These are phyloP conservation scores for Plenodomus lindquistii DNA, from an alignment of 2,329 filamentous ascomycete species.

Conservation along the genomic window DNA sequence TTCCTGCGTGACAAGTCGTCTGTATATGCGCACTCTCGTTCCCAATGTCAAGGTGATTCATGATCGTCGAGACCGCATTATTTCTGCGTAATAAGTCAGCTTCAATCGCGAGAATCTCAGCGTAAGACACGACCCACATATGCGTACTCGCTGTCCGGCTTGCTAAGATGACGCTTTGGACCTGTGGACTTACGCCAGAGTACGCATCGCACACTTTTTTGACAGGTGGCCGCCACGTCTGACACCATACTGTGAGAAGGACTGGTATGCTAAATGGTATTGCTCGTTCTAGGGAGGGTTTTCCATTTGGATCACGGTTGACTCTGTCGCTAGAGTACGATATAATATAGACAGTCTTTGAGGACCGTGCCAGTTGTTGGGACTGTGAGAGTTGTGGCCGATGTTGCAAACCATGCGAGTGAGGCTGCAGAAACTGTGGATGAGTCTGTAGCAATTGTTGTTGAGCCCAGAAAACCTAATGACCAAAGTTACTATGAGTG, in stretches of 20 bases:
- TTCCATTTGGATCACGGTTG: not conserved
- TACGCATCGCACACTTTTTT: constrained; percentile 11
- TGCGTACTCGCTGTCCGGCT: constrained; percentile 4
- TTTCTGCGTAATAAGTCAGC: not conserved
- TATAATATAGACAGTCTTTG: not conserved
- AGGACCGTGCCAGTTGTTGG: not conserved
- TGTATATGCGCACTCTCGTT: constrained; percentile 10
- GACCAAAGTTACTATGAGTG: no score
- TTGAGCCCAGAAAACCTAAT: no score
- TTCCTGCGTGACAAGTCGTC: constrained; percentile 15
- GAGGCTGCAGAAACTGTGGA: not conserved
- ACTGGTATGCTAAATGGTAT: not conserved
- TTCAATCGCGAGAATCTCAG: not conserved
- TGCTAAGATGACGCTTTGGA: constrained; percentile 15
- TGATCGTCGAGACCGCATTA: not conserved
- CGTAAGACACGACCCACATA: not conserved
- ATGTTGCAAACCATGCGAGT: not conserved
- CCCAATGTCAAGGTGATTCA: not conserved
- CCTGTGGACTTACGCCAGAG: constrained; percentile 12
- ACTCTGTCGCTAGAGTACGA: constrained; percentile 4
- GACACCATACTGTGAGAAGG: constrained; percentile 3
- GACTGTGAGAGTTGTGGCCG: not conserved
- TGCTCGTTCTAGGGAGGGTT: not conserved
- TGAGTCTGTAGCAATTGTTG: not conserved
- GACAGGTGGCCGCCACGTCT: constrained; percentile 10